phyloP scores from a whole-genome alignment of 352 stramenopile species.

The Thraustochytrium sp. region DNA sequence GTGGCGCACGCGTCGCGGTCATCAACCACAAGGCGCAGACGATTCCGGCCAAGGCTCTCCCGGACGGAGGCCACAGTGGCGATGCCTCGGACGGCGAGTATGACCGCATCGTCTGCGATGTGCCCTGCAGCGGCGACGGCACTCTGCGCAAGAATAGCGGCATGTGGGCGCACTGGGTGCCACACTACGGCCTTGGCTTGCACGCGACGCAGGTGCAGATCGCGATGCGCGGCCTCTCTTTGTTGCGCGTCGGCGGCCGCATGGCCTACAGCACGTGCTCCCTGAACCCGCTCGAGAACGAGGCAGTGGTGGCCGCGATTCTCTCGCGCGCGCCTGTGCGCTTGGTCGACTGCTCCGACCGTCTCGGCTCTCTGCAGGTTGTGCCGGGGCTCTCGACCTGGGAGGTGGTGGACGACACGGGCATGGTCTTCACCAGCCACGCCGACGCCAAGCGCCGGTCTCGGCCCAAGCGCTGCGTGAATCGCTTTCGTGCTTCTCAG shows the following conservation, averaged over 20 bases:
- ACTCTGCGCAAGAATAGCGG: constrained; percentile 96
- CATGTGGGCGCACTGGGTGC: constrained; percentile 89
- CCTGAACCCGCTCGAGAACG: constrained; percentile 98
- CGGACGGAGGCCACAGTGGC: neutral
- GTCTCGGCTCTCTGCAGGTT: neutral
- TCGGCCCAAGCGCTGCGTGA: neutral
- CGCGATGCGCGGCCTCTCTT: constrained; percentile 62
- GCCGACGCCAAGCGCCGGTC: neutral
- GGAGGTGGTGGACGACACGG: constrained; percentile 30
- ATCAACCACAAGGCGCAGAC: constrained; percentile 91
- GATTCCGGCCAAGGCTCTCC: constrained; percentile 80
- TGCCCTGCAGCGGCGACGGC: constrained; percentile 95
- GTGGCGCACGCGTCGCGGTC: constrained; percentile 81
- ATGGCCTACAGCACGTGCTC: constrained; percentile 96
- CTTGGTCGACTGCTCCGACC: neutral
- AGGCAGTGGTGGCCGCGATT: constrained; percentile 86
- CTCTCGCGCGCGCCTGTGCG: neutral
- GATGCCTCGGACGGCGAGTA: constrained; percentile 60
- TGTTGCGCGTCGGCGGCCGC: constrained; percentile 65
- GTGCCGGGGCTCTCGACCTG: neutral
- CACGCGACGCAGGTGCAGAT: constrained; percentile 93
- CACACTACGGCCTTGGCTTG: constrained; percentile 77
- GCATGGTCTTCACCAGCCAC: neutral
- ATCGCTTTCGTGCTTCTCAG: neutral
- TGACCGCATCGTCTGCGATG: constrained; percentile 96